phyloP scores from a whole-genome alignment of 257 asterid genomes.

The Prunella vulgaris region DNA sequence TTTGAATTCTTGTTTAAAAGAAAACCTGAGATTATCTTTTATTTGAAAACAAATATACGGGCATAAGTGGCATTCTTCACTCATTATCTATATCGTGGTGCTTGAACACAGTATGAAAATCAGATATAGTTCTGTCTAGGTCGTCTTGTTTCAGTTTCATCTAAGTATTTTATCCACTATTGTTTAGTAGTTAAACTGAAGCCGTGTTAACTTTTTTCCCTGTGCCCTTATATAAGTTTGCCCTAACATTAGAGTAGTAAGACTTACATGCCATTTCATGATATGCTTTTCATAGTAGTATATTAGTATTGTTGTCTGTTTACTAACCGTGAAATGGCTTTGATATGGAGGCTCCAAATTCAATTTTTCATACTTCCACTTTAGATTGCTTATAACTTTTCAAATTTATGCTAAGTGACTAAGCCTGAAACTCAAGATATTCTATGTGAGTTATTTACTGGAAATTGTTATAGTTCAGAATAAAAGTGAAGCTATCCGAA shows the following conservation, averaged over 20 bases:
- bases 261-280: neutral
- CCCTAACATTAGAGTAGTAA: too few species aligned
- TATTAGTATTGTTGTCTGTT: neutral
- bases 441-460: neutral
- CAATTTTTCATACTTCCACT: neutral
- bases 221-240: too few species aligned
- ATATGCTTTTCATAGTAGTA: neutral
- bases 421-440: neutral
- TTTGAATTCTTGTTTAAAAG: neutral
- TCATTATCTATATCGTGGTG: too few species aligned
- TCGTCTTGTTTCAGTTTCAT: neutral
- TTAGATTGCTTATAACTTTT: neutral
- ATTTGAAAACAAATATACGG: too few species aligned
- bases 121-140: neutral
- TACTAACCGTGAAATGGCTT: neutral
- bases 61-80: too few species aligned
- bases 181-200: neutral
- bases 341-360: neutral
- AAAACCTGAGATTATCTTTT: neutral
- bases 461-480: neutral
- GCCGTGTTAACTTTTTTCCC: too few species aligned
- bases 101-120: neutral
- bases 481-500: too few species aligned
- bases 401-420: neutral
- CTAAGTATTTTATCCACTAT: neutral